phyloP scores from a whole-genome alignment of 2,329 filamentous ascomycete species.

The Phyllosticta citrichinensis region DNA sequence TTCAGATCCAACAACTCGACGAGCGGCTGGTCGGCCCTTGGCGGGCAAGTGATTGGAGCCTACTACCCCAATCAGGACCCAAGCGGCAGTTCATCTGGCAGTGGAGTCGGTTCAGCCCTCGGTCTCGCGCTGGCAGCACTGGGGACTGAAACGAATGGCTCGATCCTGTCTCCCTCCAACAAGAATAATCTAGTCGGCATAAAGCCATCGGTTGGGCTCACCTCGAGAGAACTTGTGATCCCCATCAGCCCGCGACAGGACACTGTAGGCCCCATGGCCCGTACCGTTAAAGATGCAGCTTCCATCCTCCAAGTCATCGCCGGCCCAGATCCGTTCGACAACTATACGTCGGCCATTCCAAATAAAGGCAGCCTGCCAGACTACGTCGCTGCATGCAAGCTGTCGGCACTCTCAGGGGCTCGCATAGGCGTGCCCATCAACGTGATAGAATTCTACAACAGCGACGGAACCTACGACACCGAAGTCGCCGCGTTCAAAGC shows the following conservation, averaged over 20 bases:
- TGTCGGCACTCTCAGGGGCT: slow-evolving; percentile 43
- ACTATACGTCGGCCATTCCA: slow-evolving; percentile 51
- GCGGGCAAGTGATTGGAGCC: slow-evolving; percentile 51
- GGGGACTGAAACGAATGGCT: slow-evolving; percentile 55
- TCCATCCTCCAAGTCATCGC: slow-evolving; percentile 50
- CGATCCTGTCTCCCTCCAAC: slow-evolving; percentile 48
- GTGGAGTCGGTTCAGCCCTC: slow-evolving; percentile 22
- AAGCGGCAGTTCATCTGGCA: slow-evolving; percentile 43
- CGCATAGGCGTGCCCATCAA: slow-evolving; percentile 57
- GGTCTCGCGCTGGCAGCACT: slow-evolving; percentile 50
- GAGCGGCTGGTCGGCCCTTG: slow-evolving; percentile 56
- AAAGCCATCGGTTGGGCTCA: slow-evolving; percentile 47
- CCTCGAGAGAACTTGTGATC: slow-evolving; percentile 52
- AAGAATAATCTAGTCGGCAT: slow-evolving; percentile 56
- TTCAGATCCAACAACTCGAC: slow-evolving; percentile 47
- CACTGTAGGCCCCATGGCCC: slow-evolving; percentile 47
- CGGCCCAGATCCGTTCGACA: slow-evolving; percentile 43
- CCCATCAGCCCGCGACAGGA: slow-evolving; percentile 52
- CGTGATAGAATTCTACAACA: slow-evolving; percentile 33
- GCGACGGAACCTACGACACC: slow-evolving; percentile 20
- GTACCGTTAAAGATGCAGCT: slow-evolving; percentile 50
- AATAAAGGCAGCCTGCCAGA: slow-evolving; percentile 39
- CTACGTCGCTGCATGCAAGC: slow-evolving; percentile 50
- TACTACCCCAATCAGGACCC: slow-evolving; percentile 55
- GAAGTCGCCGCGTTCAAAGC: slow-evolving; percentile 44